A percentile compares a stretch with the other conserved stretches of the same genome.
These are phyloP conservation scores for Coccomyxa subellipsoidea DNA, from an alignment of 163 green algal species.

Conservation along the genomic window DNA sequence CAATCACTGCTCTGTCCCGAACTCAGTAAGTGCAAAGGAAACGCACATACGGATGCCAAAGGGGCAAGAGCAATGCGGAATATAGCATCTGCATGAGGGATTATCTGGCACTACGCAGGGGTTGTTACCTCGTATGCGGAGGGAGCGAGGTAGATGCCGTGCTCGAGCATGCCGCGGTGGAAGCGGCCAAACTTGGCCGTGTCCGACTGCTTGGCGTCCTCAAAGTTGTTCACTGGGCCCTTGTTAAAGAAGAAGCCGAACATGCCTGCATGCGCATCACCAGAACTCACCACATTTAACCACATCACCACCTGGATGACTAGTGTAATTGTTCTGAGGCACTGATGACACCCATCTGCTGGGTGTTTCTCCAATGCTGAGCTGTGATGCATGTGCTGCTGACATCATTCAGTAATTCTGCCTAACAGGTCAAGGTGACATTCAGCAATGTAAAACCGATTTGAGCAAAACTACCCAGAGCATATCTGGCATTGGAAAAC, in stretches of 20 bases:
- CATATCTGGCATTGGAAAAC: too few species aligned
- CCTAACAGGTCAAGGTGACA: too few species aligned
- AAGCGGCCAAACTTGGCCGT: constrained; percentile 94
- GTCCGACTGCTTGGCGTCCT: constrained; percentile 85
- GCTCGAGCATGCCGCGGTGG: constrained; percentile 88
- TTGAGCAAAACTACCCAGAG: too few species aligned
- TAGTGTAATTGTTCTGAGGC: too few species aligned
- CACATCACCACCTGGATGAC: too few species aligned
- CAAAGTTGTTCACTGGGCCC: constrained; percentile 90
- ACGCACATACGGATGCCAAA: not conserved
- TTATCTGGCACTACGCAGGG: not conserved
- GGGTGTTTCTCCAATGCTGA: too few species aligned
- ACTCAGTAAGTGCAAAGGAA: not conserved
- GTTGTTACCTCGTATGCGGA: constrained; percentile 66
- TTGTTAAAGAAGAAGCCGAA: constrained; percentile 99
- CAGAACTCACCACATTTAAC: not conserved
- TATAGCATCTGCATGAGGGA: not conserved
- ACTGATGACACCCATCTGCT: too few species aligned
- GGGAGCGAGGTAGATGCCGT: constrained; percentile 95
- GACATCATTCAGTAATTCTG: too few species aligned
- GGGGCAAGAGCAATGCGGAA: not conserved
- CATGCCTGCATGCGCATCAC: constrained; percentile 79
- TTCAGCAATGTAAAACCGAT: too few species aligned
- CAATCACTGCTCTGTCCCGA: too few species aligned
- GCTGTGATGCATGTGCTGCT: too few species aligned